Evolutionary conservation across 2,329 filamentous ascomycete genomes (phyloP).

Genomic region (Colletotrichum brevisporum): DNA sequence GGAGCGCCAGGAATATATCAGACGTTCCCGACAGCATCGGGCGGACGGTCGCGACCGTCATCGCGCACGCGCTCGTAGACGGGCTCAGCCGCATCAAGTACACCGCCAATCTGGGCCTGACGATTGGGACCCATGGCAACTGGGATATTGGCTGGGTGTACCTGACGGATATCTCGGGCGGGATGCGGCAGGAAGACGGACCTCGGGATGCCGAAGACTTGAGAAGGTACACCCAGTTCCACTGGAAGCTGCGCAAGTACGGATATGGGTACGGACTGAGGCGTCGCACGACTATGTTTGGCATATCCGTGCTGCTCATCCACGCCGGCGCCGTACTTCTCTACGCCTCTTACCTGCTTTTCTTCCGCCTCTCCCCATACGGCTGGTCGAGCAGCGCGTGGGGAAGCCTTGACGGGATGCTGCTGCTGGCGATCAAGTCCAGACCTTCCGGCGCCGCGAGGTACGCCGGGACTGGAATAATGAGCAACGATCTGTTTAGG

Average conservation of each 20-base stretch:
- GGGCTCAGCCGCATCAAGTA: not conserved
- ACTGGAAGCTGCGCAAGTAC: not conserved
- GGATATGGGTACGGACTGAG: not conserved
- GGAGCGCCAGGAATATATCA: not conserved
- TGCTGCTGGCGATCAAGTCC: not conserved
- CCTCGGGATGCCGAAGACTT: not conserved
- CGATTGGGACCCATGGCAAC: not conserved
- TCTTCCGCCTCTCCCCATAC: not conserved
- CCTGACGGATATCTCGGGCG: not conserved
- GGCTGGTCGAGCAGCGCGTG: slow-evolving; percentile 2
- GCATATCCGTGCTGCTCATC: not conserved
- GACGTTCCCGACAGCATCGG: not conserved
- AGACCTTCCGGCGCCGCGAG: not conserved
- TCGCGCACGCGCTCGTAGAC: not conserved
- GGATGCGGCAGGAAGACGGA: not conserved
- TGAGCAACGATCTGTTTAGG: slow-evolving; percentile 4
- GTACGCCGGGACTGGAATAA: not conserved
- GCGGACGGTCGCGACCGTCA: not conserved
- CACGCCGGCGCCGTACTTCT: not conserved
- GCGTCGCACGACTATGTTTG: not conserved
- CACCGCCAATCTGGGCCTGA: not conserved
- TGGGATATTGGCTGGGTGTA: not conserved
- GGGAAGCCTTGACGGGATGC: not conserved
- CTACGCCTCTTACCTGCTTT: not conserved
- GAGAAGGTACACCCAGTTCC: not conserved